Evolutionary conservation across 164 flowering plant genomes (phyloP), one percentile per base, ranked within the genome.

Genomic region (Umbellularia californica): DNA sequence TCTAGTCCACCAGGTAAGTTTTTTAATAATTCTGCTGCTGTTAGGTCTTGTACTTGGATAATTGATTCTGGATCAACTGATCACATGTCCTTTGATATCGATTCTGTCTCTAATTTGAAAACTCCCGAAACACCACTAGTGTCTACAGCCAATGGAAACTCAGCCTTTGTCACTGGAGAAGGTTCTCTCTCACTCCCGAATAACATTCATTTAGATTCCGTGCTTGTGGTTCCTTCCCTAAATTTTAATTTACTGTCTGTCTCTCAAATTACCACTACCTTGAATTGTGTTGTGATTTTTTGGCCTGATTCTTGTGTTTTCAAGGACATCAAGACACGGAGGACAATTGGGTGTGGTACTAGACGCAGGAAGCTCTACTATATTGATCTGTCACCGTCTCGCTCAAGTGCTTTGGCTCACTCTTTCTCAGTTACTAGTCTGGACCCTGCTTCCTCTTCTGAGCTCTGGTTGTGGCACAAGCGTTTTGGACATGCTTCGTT

Each of bases 41-140:
- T 0, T 58, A 72, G 74, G 28, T 5, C 52, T 74, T 25, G 12
- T 52, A 52, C 58, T 12, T 52, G 58, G 70, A 74, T 67, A 50
- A 68, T 68, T 74, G 65, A 74, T 58, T 33, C 73, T 3, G 72
- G 68, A 35, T 22, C 72, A 10, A 25, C 69, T 19, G 60, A 69
- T 25, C 69, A 75, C 20, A 69, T 60, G 69, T 23, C 72, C 20
- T 35, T 64, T 23, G 69, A 47, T 5, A 23, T 5, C n/a, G 4
- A n/a, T 14, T 10, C 35, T 24, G 14, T 62, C 12, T 13, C 58
- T 2, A 33, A 58, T 20, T 14, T 58, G 6, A 52, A 30, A 22
- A 10, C 71, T 3, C 28, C 66, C 1, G 12, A 27, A 2, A 3
- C 28, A 52, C 25, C 10, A 10, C 11, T 67, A 17, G 52, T 68